Base-by-base conservation (phyloP, 495 filamentous ascomycete species). In the Annulohypoxylon bovei region DNA sequence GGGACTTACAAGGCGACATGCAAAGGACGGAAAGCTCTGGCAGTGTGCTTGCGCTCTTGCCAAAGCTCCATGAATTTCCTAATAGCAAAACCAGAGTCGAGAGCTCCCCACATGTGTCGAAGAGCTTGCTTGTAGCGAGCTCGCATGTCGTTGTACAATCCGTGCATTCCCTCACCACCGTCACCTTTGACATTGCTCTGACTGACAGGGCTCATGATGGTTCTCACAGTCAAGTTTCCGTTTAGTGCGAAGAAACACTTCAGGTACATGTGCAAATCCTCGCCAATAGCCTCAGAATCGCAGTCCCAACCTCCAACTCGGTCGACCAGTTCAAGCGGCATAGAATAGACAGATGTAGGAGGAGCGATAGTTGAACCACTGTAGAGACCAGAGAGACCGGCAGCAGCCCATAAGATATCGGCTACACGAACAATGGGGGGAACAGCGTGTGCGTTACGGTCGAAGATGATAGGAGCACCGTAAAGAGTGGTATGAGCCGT, bases 241-340 rank as follows among this genome's bases (percentile, higher is more conserved):
- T 87, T 87, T 1, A 90, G 83, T 4, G 88, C 87, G 59, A 91
- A 91, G 78, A 91, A 92, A 79, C 89, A 92, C 78, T 92, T 91
- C 53, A 91, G 79, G 62, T 90, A 88, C 89, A 91, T 92, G 78
- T 92, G 89, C 75, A 92, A 78, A 69, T 92, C 89, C 73, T 92
- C 89, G 52, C 89, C 89, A 62, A 92, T 91, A 12, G 89, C 88
- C 37, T 88, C 88, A 4, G 86, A 82, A 61, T 86, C 88, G 66
- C 85, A 87, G 67, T 90, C 88, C 88, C 88, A 91, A 27, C 88
- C 88, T 6, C 87, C 86, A 18, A 90, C 89, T 20, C 81, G 79
- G 70, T 90, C 87, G 32, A 87, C 88, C 32, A 92, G 75, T 20
- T 83, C 78, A 16, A 92, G 83, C 0, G 89, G 85, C 2, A 91